phyloP scores from a whole-genome alignment of 345 rosid species.

The Crucihimalaya himalaica region DNA sequence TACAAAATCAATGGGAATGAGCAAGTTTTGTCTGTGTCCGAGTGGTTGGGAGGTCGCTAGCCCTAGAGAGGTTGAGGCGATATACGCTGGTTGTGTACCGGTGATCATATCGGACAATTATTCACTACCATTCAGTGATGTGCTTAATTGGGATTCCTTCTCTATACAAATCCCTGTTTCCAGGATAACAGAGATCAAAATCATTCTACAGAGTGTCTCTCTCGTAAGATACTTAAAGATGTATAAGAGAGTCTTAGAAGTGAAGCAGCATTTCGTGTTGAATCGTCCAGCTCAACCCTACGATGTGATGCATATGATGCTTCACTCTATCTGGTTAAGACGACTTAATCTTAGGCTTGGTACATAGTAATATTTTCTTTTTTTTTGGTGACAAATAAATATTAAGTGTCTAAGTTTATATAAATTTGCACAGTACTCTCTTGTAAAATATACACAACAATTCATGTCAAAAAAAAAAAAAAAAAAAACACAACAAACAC shows the following conservation, averaged over 20 bases:
- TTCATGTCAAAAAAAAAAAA: no score
- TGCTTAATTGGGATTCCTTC: constrained; percentile 62
- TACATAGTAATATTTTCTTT: neutral
- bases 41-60: constrained; percentile 55
- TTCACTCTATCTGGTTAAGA: constrained; percentile 72
- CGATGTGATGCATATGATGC: constrained; percentile 63
- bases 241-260: constrained; percentile 48
- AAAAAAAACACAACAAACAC: constrained; percentile 3
- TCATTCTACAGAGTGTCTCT: constrained; percentile 48
- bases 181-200: constrained; percentile 52
- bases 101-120: constrained; percentile 60
- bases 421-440: neutral
- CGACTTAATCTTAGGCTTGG: constrained; percentile 55
- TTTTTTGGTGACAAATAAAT: constrained; percentile 4
- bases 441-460: neutral
- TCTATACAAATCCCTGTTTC: constrained; percentile 49
- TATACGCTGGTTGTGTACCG: constrained; percentile 65
- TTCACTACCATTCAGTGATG: constrained; percentile 60
- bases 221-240: constrained; percentile 45
- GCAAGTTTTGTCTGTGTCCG: constrained; percentile 61
- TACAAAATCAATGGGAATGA: constrained; percentile 43
- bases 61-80: constrained; percentile 62
- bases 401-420: neutral
- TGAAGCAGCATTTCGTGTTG: constrained; percentile 54
- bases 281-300: constrained; percentile 61